Percentiles rank a stretch among this genome's conserved stretches.
These are phyloP conservation scores for Hansenula sp. DNA, from an alignment of 1,139 yeast genomes.

Conservation along the genomic window DNA sequence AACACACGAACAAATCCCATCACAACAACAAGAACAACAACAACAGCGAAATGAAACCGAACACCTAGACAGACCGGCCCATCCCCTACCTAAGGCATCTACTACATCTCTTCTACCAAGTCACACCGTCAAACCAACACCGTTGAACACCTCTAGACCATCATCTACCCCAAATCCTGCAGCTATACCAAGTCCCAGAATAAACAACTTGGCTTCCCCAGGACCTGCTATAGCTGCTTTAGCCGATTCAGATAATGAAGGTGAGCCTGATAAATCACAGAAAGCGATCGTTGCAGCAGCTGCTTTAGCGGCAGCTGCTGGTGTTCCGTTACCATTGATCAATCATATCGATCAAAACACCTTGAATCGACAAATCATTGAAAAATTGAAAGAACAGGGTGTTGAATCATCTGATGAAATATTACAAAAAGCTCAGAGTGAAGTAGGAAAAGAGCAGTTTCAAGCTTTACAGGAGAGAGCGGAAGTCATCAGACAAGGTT, in stretches of 20 bases:
- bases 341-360: constrained; percentile 3
- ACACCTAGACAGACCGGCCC: constrained; percentile 1
- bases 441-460: constrained; percentile 11
- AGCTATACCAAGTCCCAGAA: constrained; percentile 17
- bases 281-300: constrained; percentile 69
- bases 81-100: constrained; percentile 5
- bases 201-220: constrained; percentile 33
- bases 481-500: background rate
- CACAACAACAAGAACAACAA: no score
- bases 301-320: constrained; percentile 70
- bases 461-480: constrained; percentile 10
- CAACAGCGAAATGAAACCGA: background rate
- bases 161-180: constrained; percentile 7
- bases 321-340: constrained; percentile 51
- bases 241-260: constrained; percentile 24
- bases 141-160: constrained; percentile 4
- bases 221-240: constrained; percentile 48
- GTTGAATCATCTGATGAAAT: background rate
- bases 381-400: constrained; percentile 4
- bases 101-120: constrained; percentile 3
- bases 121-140: constrained; percentile 1
- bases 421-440: background rate
- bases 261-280: constrained; percentile 25
- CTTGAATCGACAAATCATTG: constrained; percentile 1
- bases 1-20: constrained; percentile 2